Evolutionary conservation across 1,139 yeast species (phyloP), one percentile per base, ranked within the genome.

Genomic region (Yamadazyma friedrichii): DNA sequence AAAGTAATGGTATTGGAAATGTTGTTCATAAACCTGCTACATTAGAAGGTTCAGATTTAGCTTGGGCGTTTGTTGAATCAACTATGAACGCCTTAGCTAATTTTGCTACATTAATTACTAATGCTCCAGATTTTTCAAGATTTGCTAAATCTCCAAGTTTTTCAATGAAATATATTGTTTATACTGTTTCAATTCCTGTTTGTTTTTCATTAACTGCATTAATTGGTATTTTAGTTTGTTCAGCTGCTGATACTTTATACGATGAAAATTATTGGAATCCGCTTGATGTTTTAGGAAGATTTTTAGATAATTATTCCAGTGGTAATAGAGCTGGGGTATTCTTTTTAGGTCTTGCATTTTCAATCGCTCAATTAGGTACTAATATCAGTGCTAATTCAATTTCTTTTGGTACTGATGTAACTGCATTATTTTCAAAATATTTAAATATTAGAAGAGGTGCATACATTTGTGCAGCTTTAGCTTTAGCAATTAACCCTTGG

Each of bases 111-210:
- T 74, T 89, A 56, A 84, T 88, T 55, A 79, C 85, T 48, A 89
- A 89, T 63, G 85, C 95, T 15, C 95, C 96, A 0, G 97, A 89
- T 73, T 88, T 88, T 62, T 75, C 95, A 16, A 80, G 96, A 61
- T 85, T 88, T 61, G 84, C 96, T 9, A 76, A 74, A 42, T 59
- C 56, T 38, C 71, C 73, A 9, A 57, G 71, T 8, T 69, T 66
- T 44, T 58, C 66, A 16, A 65, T 70, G 62, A 71, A 70, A 46
- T 70, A 70, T 45, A 51, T 70, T 47, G 74, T 70, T 10, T 68
- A 70, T 52, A 76, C 77, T 3, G 54, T 84, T 22, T 74, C 91
- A 5, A 81, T 88, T 47, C 96, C 96, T 29, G 51, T 85, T 15
- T 74, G 87, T 52, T 88, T 88, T 61, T 82, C 94, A 3, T 55